Base-by-base conservation (phyloP, 2,329 filamentous ascomycete genomes). In the Chaetomiaceae sp. region DNA sequence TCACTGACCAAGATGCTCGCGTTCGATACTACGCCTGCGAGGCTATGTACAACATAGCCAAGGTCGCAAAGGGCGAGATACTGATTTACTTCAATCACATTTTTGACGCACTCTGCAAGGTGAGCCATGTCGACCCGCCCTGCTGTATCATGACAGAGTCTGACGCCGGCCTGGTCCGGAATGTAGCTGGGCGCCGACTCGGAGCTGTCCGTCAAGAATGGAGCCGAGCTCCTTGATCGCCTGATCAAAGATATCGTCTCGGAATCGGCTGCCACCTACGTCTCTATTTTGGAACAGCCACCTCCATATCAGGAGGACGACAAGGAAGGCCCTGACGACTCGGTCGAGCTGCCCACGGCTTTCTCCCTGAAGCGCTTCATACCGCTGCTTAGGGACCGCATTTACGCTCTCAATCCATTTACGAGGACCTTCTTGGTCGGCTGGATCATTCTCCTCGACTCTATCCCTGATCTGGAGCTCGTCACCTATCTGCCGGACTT, bases 11-110 rank as follows among this genome's bases (percentile, higher is more conserved):
- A 75, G 94, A 99, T 86, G 91, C 94, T 25, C 83, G 94, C 54
- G 94, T 97, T 29, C 83, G 94, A 59, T 99, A 99, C 71, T 99
- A 99, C 73, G 94, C 94, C 21, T 99, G 94, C 73, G 94, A 99
- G 75, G 95, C 91, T 70, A 99, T 99, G 94, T 99, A 99, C 74
- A 99, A 99, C 71, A 99, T 99, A 67, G 91, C 94, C 66, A 99
- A 99, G 73, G 94, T 99, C 43, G 94, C 92, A 56, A 99, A 99
- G 72, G 94, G 95, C 33, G 94, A 99, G 71, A 94, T 99, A 18
- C 73, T 99, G 60, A 82, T 95, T 36, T 99, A 96, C 75, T 99
- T 99, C 72, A 99, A 99, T 72, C 88, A 95, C 65, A 94, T 99
- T 58, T 99, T 99, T 66, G 94, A 99, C 73, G 90, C 94, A 20